Conservation (phyloP, 2,329 filamentous ascomycete species). For the Fusarium protoensiforme region DNA sequence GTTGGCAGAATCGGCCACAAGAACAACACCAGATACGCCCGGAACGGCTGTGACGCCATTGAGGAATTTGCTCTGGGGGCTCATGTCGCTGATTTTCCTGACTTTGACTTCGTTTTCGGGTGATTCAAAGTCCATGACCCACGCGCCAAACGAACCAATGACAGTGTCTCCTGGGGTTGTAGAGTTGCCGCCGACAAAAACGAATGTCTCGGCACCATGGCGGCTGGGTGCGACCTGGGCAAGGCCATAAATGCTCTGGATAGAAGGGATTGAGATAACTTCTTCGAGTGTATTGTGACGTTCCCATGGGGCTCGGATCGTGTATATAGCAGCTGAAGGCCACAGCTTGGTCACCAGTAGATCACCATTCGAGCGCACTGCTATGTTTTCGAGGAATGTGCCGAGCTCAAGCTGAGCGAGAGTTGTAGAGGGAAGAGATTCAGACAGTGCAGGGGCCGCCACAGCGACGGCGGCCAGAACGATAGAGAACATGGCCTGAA, state of each 20-base stretch:
- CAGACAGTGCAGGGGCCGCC: neutral
- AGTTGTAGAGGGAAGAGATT: slow-evolving; percentile 9
- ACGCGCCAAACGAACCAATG: slow-evolving; percentile 21
- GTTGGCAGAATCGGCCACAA: slow-evolving; percentile 14
- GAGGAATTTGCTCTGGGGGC: slow-evolving; percentile 6
- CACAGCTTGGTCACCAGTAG: slow-evolving; percentile 22
- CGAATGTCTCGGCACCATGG: slow-evolving; percentile 9
- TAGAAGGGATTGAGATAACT: slow-evolving; percentile 24
- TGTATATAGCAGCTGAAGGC: slow-evolving; percentile 25
- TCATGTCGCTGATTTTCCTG: slow-evolving; percentile 25
- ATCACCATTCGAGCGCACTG: slow-evolving; percentile 27
- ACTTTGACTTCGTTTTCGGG: neutral
- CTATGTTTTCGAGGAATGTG: slow-evolving; percentile 35
- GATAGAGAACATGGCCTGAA: neutral
- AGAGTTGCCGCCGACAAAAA: slow-evolving; percentile 31
- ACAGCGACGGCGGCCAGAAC: neutral
- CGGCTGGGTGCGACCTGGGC: neutral
- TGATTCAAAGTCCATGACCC: slow-evolving; percentile 11
- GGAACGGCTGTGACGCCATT: slow-evolving; percentile 22
- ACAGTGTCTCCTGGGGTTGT: slow-evolving; percentile 1
- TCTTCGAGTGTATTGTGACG: slow-evolving; percentile 3
- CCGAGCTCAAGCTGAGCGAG: slow-evolving; percentile 22
- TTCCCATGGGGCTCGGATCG: slow-evolving; percentile 10
- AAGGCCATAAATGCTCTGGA: slow-evolving; percentile 30
- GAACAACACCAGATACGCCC: neutral